Conservation (phyloP, 257 asterid species). For the Salvia miltiorrhiza region DNA sequence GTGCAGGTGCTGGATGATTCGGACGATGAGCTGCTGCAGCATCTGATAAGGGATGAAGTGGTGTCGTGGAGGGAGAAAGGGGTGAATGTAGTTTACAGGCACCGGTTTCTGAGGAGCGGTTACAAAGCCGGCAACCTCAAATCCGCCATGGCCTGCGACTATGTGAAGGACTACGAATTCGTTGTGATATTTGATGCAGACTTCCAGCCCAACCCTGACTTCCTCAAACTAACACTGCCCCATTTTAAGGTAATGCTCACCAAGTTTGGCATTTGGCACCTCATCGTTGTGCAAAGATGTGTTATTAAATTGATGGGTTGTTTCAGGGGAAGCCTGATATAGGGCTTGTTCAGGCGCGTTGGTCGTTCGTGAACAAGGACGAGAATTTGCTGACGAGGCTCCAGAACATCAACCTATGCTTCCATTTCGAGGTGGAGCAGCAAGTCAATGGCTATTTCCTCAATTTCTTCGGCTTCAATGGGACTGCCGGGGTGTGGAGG, state of each 20-base stretch:
- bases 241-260: conserved; percentile 69
- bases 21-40: conserved; percentile 57
- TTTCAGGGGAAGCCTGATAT: conserved; percentile 44
- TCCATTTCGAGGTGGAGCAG: conserved; percentile 54
- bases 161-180: conserved; percentile 74
- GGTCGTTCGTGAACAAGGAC: conserved; percentile 48
- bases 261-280: neutral
- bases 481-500: conserved; percentile 57
- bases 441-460: conserved; percentile 41
- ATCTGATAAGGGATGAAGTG: conserved; percentile 66
- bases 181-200: conserved; percentile 89
- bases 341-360: conserved; percentile 48
- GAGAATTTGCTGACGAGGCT: conserved; percentile 43
- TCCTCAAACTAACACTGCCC: conserved; percentile 70
- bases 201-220: conserved; percentile 81
- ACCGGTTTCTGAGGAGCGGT: conserved; percentile 73
- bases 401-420: conserved; percentile 42
- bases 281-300: neutral
- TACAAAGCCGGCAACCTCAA: conserved; percentile 91
- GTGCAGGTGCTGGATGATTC: conserved; percentile 91
- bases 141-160: conserved; percentile 89
- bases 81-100: conserved; percentile 72
- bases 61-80: conserved; percentile 72
- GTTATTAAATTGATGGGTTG: neutral
- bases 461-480: conserved; percentile 50